Conservation (phyloP, 2,329 filamentous ascomycete species). For the Fusarium dlaminii region DNA sequence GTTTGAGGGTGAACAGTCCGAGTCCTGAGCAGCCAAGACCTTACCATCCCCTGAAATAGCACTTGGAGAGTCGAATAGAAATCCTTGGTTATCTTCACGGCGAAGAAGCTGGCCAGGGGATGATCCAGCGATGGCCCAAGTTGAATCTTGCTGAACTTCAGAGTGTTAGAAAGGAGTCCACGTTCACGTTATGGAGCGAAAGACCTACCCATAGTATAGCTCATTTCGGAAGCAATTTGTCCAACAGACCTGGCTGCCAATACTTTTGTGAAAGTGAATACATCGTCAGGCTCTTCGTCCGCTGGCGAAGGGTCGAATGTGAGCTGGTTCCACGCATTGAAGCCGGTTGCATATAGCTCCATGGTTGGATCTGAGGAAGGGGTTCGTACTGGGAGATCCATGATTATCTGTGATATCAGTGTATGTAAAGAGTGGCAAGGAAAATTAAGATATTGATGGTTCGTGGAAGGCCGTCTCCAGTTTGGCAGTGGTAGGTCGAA, state of each 20-base stretch:
- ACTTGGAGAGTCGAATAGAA: conserved; percentile 8
- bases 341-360: conserved; percentile 64
- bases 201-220: conserved; percentile 57
- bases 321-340: conserved; percentile 69
- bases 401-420: not conserved
- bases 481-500: not conserved
- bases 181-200: accelerated
- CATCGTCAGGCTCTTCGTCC: conserved; percentile 55
- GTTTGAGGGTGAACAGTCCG: not conserved
- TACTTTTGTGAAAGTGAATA: conserved; percentile 55
- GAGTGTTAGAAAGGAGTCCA: not conserved
- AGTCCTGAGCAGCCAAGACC: not conserved
- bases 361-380: conserved; percentile 40
- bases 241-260: conserved; percentile 50
- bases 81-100: not conserved
- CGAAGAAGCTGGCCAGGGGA: not conserved
- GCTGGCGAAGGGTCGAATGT: conserved; percentile 43
- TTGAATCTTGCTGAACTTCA: conserved; percentile 34
- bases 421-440: no score
- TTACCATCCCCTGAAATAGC: conserved; percentile 32
- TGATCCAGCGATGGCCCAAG: conserved; percentile 34
- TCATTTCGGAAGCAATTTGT: conserved; percentile 48
- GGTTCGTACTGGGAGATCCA: conserved; percentile 20
- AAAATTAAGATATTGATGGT: no score
- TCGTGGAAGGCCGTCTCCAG: not conserved